Percentiles rank a stretch among this genome's conserved stretches.
Evolutionary conservation across 306 rosid species (phyloP).

Genomic region (Nissolia schottii): DNA sequence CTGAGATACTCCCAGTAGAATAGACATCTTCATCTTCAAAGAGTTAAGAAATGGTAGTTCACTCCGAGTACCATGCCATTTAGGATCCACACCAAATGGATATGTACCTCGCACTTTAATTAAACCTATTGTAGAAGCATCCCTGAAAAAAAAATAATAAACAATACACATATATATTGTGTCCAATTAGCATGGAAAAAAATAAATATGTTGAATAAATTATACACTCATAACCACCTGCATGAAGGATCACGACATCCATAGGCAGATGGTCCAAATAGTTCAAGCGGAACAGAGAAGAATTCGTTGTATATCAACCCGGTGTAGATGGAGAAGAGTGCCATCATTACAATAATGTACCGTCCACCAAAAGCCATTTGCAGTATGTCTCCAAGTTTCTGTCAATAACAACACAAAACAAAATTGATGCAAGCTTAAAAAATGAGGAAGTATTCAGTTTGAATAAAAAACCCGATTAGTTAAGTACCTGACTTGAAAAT

Average conservation of each 20-base stretch:
- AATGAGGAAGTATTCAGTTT: conserved; percentile 4
- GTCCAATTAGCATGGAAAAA: conserved; percentile 4
- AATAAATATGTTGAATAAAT: background rate
- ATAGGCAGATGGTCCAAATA: conserved; percentile 75
- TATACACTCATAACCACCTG: conserved; percentile 47
- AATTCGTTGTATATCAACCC: conserved; percentile 81
- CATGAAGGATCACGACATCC: conserved; percentile 62
- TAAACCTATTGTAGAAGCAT: conserved; percentile 67
- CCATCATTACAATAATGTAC: conserved; percentile 72
- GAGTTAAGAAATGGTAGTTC: conserved; percentile 98
- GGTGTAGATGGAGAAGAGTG: conserved; percentile 80
- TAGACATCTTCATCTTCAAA: conserved; percentile 97
- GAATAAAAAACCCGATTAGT: conserved; percentile 16
- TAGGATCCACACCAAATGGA: conserved; percentile 97
- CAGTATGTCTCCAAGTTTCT: conserved; percentile 84
- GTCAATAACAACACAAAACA: conserved; percentile 39
- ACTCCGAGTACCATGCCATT: conserved; percentile 89
- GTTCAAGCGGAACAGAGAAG: conserved; percentile 71
- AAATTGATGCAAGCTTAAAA: conserved; percentile 16
- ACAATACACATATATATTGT: background rate
- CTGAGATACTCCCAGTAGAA: conserved; percentile 85
- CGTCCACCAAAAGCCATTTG: conserved; percentile 87
- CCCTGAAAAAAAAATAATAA: conserved; percentile 37
- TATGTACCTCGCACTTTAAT: conserved; percentile 70
- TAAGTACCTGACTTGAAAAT: conserved; percentile 58